Evolutionary conservation across 371 early-diverging fungal species (phyloP).

Genomic region (Choanephora cucurbitarum): DNA sequence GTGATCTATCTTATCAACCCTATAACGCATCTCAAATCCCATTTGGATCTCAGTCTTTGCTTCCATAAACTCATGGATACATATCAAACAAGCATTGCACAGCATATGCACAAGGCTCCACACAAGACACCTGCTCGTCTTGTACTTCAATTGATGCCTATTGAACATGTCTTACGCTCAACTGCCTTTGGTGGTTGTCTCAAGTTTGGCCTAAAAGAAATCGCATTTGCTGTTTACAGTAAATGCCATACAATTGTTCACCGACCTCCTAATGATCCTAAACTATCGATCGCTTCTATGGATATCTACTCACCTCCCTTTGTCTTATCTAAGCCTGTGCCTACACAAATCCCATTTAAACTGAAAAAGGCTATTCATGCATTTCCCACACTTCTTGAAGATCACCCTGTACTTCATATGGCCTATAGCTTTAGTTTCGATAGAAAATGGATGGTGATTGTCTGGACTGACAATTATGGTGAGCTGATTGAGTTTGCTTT

Average conservation of each 20-base stretch:
- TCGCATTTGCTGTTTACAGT: conserved; percentile 65
- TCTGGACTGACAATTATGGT: conserved; percentile 65
- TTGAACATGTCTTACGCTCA: conserved; percentile 59
- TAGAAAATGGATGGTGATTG: conserved; percentile 54
- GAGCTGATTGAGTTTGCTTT: conserved; percentile 55
- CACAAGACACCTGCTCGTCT: conserved; percentile 48
- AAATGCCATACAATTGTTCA: conserved; percentile 50
- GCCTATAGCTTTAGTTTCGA: conserved; percentile 62
- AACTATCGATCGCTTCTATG: conserved; percentile 13
- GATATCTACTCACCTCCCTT: conserved; percentile 58
- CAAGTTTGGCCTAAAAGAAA: conserved; percentile 59
- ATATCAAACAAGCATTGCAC: conserved; percentile 3
- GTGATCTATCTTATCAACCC: conserved; percentile 67
- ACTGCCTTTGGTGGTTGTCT: conserved; percentile 55
- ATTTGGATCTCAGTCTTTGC: conserved; percentile 58
- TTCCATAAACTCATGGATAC: conserved; percentile 50
- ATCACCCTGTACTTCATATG: conserved; percentile 50
- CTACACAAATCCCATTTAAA: conserved; percentile 42
- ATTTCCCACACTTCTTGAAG: conserved; percentile 36
- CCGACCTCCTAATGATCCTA: too few relatives aligned
- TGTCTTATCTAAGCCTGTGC: conserved; percentile 49
- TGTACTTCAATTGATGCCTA: conserved; percentile 59
- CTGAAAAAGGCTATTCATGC: conserved; percentile 32
- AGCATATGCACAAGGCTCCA: conserved; percentile 3
- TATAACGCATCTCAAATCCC: conserved; percentile 46